These are phyloP conservation scores for Mucor irregularis DNA, from an alignment of 371 early-diverging fungal species.

Conservation along the genomic window DNA sequence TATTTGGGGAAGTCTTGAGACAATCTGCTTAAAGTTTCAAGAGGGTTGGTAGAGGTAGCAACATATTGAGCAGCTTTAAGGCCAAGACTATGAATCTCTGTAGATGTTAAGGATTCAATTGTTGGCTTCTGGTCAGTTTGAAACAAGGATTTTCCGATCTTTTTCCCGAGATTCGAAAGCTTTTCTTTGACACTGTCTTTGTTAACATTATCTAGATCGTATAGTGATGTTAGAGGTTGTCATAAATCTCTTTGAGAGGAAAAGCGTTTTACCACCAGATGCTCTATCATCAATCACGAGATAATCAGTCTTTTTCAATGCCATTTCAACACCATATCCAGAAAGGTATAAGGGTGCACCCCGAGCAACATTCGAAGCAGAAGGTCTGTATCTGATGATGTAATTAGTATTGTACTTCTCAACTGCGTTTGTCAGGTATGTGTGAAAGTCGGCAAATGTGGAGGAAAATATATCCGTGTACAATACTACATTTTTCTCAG, in stretches of 20 bases:
- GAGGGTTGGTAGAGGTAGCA: conserved; percentile 54
- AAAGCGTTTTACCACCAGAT: conserved; percentile 26
- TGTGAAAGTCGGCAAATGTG: conserved; percentile 45
- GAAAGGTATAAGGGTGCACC: conserved; percentile 54
- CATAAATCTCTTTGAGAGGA: neutral
- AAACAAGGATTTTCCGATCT: conserved; percentile 33
- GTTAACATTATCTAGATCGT: neutral
- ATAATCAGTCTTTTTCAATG: conserved; percentile 93
- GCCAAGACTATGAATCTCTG: conserved; percentile 65
- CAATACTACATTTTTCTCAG: conserved; percentile 32
- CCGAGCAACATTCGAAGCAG: neutral
- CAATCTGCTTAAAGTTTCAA: conserved; percentile 63
- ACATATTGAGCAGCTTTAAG: conserved; percentile 72
- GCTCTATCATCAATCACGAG: conserved; percentile 90
- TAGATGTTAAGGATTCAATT: conserved; percentile 63
- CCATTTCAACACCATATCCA: conserved; percentile 93
- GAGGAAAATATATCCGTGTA: conserved; percentile 55
- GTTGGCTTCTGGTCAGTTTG: conserved; percentile 39
- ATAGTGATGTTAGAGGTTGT: too few species aligned
- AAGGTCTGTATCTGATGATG: conserved; percentile 58
- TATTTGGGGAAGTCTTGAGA: conserved; percentile 86
- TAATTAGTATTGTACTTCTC: conserved; percentile 37
- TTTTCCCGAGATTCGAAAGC: conserved; percentile 28
- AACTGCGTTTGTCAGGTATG: conserved; percentile 30
- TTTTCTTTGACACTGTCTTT: conserved; percentile 24